phyloP scores from a whole-genome alignment of 2,329 filamentous ascomycete species.

The Fusarium anthophilum region DNA sequence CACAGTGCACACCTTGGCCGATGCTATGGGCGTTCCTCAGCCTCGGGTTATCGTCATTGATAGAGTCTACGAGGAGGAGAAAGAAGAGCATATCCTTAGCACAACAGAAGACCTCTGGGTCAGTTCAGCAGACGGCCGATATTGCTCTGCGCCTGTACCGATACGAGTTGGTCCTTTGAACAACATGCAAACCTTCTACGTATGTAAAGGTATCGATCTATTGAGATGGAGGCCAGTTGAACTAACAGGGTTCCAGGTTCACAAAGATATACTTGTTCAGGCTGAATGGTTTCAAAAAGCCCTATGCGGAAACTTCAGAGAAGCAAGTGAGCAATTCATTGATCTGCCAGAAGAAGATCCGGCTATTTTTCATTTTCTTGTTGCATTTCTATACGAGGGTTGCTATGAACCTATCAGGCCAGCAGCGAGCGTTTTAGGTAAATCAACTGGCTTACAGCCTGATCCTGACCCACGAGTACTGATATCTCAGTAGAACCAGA shows the following conservation, averaged over 20 bases:
- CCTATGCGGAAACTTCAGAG: conserved; percentile 58
- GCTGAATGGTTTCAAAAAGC: conserved; percentile 61
- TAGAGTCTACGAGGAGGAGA: conserved; percentile 28
- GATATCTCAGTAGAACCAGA: conserved; percentile 27
- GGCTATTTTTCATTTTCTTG: conserved; percentile 60
- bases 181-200: conserved; percentile 55
- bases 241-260: conserved; percentile 51
- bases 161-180: conserved; percentile 54
- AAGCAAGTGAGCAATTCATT: conserved; percentile 57
- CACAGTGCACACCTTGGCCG: conserved; percentile 30
- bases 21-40: conserved; percentile 34
- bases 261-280: conserved; percentile 56
- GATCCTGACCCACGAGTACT: background rate
- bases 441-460: conserved; percentile 14
- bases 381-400: conserved; percentile 61
- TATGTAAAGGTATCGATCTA: conserved; percentile 6
- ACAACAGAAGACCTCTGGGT: conserved; percentile 59
- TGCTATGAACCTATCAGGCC: conserved; percentile 57
- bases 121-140: conserved; percentile 59
- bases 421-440: conserved; percentile 52
- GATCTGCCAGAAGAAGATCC: conserved; percentile 62
- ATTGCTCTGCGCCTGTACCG: conserved; percentile 56
- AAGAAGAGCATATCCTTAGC: conserved; percentile 25
- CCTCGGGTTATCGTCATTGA: conserved; percentile 39
- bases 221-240: background rate